Percentiles rank a stretch among this genome's conserved stretches.
These are phyloP conservation scores for Xylaria sp. DNA, from an alignment of 2,329 filamentous ascomycete species.

Conservation along the genomic window DNA sequence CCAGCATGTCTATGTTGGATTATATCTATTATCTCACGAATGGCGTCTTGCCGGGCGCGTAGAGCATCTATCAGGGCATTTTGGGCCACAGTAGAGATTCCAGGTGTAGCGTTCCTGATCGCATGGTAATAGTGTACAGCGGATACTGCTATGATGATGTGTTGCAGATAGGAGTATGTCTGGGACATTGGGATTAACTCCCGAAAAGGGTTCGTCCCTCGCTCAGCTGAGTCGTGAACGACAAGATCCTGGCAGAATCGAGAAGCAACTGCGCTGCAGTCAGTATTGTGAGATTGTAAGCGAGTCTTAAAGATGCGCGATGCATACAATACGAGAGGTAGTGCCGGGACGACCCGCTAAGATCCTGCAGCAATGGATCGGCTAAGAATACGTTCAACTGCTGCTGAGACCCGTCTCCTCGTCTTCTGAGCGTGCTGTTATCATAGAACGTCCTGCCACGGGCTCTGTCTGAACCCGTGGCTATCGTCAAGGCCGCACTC, in stretches of 20 bases:
- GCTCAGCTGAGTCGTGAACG: constrained; percentile 55
- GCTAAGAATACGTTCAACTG: constrained; percentile 51
- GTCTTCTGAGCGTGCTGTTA: background rate
- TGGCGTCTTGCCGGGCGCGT: constrained; percentile 59
- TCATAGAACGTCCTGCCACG: constrained; percentile 1
- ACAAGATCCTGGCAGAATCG: constrained; percentile 65
- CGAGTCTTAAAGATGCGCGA: background rate
- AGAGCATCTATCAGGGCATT: constrained; percentile 59
- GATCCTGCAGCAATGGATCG: constrained; percentile 66
- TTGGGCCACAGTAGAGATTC: constrained; percentile 35
- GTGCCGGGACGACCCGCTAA: constrained; percentile 57
- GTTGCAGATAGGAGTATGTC: constrained; percentile 57
- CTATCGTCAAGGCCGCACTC: constrained; percentile 21
- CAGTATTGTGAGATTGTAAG: background rate
- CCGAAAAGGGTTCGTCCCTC: constrained; percentile 59
- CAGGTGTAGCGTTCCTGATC: constrained; percentile 49
- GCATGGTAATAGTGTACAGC: constrained; percentile 61
- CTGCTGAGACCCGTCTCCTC: constrained; percentile 16
- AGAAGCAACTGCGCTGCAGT: constrained; percentile 40
- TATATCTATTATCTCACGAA: constrained; percentile 55
- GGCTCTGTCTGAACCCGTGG: constrained; percentile 14
- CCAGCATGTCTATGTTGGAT: constrained; percentile 46
- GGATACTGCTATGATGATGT: constrained; percentile 61
- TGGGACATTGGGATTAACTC: constrained; percentile 60
- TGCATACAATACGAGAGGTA: constrained; percentile 64